These are phyloP conservation scores for Pleurotus tuoliensis DNA, from an alignment of 768 basidiomycete species.

Conservation along the genomic window DNA sequence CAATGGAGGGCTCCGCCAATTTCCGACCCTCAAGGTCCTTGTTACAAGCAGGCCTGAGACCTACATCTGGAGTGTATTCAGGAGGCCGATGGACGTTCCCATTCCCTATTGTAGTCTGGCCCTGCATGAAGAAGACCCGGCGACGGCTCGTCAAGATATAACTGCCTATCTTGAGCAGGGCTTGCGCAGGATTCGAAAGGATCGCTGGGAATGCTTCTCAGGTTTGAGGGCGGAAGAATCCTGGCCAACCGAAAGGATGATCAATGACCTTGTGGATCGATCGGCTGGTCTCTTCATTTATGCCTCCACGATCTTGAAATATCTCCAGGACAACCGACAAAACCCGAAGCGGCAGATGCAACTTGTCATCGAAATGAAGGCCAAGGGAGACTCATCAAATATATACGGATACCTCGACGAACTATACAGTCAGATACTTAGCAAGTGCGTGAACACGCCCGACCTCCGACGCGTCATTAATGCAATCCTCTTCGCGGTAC, in stretches of 20 bases:
- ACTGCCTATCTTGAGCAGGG: constrained; percentile 11
- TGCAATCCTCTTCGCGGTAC: constrained; percentile 1
- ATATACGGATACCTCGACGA: constrained; percentile 4
- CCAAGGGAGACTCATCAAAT: not conserved
- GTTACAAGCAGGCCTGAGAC: constrained; percentile 26
- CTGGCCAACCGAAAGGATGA: constrained; percentile 18
- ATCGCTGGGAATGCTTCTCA: not conserved
- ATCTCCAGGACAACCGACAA: constrained; percentile 13
- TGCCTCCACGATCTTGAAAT: constrained; percentile 22
- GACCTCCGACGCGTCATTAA: constrained; percentile 5
- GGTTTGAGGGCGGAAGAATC: not conserved
- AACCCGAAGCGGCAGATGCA: constrained; percentile 12
- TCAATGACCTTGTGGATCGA: constrained; percentile 15
- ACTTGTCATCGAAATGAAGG: constrained; percentile 9
- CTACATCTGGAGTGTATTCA: constrained; percentile 13
- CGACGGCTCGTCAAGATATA: constrained; percentile 14
- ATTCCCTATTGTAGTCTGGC: not conserved
- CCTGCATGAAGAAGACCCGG: not conserved
- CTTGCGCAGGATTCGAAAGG: constrained; percentile 13
- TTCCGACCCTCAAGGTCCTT: constrained; percentile 10
- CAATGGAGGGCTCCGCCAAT: not conserved
- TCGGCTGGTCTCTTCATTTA: constrained; percentile 23
- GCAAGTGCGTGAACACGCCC: not conserved
- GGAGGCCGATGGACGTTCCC: not conserved
- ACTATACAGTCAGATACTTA: constrained; percentile 8